Base-by-base conservation (phyloP, 331 rosid species). In the Malus hybrid region DNA sequence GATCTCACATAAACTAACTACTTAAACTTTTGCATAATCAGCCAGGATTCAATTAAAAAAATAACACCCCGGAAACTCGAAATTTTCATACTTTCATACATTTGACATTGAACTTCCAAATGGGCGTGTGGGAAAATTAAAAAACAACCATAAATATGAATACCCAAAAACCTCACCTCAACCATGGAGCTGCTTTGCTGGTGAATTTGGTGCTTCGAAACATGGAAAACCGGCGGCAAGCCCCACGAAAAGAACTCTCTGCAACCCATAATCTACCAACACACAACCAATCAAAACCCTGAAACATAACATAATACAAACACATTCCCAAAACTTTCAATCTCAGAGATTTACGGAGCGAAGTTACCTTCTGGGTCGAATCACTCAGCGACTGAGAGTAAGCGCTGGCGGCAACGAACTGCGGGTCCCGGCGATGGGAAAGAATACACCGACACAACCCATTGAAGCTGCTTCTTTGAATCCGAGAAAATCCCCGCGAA, bases 181-280 rank as follows among this genome's bases (percentile, higher is more conserved):
- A 87, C 83, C 39, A 90, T 5, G 78, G 92, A 79, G 90, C 88
- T 89, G 82, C 85, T 87, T 75, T 90, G 97, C 50, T 90, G 88
- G 81, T 94, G 97, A 80, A 88, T 82, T 63, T 85, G 88, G 82
- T 80, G 88, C 74, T 84, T 85, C 50, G 70, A 80, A 44, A 81
- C 75, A 75, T 77, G 80, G 76, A 86, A 79, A 24, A 87, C 76
- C 74, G 88, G 87, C 15, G 87, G 87, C 22, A 76, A 75, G 67
- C 79, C 72, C 85, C 78, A 77, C 70, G 84, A 77, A 69, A 81
- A 80, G 76, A 44, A 27, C 55, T 84, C 82, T 72, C 82, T 61
- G 71, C 80, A 80, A 60, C 93, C 87, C 80, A 69, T 46, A 78
- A 80, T 82, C 98, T 87, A 82, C 82, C 70, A 78, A 77, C 78